phyloP scores from a whole-genome alignment of 2,329 filamentous ascomycete species.

The Arthrocladium fulminans region DNA sequence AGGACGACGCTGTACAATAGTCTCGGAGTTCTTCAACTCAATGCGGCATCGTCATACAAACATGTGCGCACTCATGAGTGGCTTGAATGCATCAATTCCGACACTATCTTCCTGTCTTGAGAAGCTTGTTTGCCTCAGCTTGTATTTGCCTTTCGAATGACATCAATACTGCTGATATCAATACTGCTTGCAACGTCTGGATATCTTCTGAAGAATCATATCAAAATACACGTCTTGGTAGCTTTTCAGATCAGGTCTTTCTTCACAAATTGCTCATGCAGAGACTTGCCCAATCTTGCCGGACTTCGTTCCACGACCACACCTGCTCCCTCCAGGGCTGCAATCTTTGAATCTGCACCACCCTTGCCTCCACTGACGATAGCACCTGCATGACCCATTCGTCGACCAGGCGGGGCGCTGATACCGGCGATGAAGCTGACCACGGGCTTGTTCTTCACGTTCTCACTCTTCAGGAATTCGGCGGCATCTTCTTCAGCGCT shows the following conservation, averaged over 20 bases:
- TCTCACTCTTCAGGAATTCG: constrained; percentile 87
- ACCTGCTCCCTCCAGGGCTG: constrained; percentile 82
- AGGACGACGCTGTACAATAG: no score
- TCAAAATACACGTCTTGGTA: neutral
- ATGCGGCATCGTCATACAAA: no score
- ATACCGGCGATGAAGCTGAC: constrained; percentile 98
- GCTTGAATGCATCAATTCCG: no score
- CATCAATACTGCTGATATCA: neutral
- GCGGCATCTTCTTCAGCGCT: constrained; percentile 96
- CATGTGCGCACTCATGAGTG: no score
- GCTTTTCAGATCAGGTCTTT: constrained; percentile 71
- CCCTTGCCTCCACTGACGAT: constrained; percentile 98
- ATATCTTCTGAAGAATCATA: neutral
- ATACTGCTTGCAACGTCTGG: neutral
- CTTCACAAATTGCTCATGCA: constrained; percentile 93
- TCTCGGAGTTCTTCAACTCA: no score
- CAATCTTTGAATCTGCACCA: constrained; percentile 96
- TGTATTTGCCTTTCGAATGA: no score
- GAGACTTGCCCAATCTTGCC: constrained; percentile 80
- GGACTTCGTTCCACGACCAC: constrained; percentile 95
- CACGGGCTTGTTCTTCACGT: constrained; percentile 89
- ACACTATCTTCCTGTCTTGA: no score
- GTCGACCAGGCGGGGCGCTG: constrained; percentile 86
- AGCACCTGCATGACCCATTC: constrained; percentile 98
- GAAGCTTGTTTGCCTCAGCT: no score